Conservation (phyloP, 2,329 filamentous ascomycete species). For the Pseudomassariella vexata region DNA sequence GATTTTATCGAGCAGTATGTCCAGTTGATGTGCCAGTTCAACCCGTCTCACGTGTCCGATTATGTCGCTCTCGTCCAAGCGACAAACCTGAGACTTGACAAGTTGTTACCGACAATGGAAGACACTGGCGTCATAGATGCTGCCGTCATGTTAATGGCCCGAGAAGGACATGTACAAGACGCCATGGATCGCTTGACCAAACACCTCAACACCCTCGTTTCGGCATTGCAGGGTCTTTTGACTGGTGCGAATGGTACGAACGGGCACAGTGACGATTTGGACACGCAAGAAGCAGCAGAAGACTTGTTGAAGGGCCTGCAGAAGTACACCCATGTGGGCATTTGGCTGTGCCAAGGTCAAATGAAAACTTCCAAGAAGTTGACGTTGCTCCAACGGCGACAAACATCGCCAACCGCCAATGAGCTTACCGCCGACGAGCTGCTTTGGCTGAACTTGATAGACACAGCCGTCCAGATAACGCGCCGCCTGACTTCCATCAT, state of each 20-base stretch:
- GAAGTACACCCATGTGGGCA: conserved; percentile 87
- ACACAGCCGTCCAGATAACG: conserved; percentile 57
- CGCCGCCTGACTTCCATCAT: conserved; percentile 56
- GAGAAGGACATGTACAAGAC: conserved; percentile 75
- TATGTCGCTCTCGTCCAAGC: conserved; percentile 75
- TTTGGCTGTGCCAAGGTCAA: conserved; percentile 91
- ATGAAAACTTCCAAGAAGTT: conserved; percentile 52
- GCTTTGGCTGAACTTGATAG: conserved; percentile 57
- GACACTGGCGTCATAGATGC: conserved; percentile 86
- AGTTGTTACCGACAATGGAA: conserved; percentile 82
- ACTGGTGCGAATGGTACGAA: conserved; percentile 51
- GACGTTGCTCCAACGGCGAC: conserved; percentile 45
- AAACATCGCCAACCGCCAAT: conserved; percentile 34
- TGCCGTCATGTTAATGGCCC: conserved; percentile 82
- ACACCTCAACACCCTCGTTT: conserved; percentile 75
- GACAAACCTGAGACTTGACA: conserved; percentile 72
- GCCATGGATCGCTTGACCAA: conserved; percentile 82
- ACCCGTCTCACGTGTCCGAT: conserved; percentile 75
- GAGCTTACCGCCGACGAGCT: conserved; percentile 46
- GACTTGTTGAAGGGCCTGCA: conserved; percentile 73
- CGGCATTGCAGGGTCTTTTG: conserved; percentile 69
- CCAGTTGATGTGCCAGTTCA: conserved; percentile 82
- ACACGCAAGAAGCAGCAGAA: conserved; percentile 58
- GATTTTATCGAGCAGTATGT: conserved; percentile 79
- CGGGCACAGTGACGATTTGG: conserved; percentile 47